These are phyloP conservation scores for Colletotrichum eremochloae DNA, from an alignment of 2,329 filamentous ascomycete genomes.

Conservation along the genomic window DNA sequence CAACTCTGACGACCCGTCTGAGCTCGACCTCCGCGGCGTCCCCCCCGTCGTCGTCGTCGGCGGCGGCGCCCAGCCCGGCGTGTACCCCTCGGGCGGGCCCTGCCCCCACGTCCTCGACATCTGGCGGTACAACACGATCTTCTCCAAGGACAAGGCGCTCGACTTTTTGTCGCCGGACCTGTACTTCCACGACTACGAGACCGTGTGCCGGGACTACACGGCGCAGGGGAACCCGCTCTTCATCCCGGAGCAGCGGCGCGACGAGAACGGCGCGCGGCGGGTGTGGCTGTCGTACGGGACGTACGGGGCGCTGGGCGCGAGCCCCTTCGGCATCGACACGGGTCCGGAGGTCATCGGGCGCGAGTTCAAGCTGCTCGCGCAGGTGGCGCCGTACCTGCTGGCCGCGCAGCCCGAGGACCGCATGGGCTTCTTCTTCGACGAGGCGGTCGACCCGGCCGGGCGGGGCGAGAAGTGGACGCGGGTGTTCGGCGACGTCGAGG, in stretches of 20 bases:
- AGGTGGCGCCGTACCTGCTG: constrained; percentile 48
- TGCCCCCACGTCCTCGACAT: constrained; percentile 53
- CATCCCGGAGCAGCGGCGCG: constrained; percentile 65
- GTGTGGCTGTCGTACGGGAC: constrained; percentile 59
- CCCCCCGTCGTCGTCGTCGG: constrained; percentile 53
- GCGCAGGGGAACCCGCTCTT: constrained; percentile 61
- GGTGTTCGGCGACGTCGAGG: constrained; percentile 50
- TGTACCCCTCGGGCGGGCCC: constrained; percentile 54
- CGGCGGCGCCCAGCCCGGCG: constrained; percentile 51
- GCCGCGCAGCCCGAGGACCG: constrained; percentile 49
- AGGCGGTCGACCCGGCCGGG: constrained; percentile 48
- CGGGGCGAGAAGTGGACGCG: constrained; percentile 47
- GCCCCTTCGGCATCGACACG: constrained; percentile 58
- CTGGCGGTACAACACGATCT: constrained; percentile 54
- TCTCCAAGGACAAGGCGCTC: constrained; percentile 48
- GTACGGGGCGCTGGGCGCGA: constrained; percentile 54
- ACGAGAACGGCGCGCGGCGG: constrained; percentile 58
- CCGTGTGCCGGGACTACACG: constrained; percentile 58
- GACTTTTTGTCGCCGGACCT: constrained; percentile 63
- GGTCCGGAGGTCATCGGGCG: constrained; percentile 48
- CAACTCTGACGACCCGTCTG: constrained; percentile 50
- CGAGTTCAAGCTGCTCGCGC: constrained; percentile 50
- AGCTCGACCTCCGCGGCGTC: constrained; percentile 50
- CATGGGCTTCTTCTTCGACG: constrained; percentile 55
- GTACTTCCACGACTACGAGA: constrained; percentile 63